Base-by-base conservation (phyloP, 2,329 filamentous ascomycete genomes). In the Drechmeria coniospora region DNA sequence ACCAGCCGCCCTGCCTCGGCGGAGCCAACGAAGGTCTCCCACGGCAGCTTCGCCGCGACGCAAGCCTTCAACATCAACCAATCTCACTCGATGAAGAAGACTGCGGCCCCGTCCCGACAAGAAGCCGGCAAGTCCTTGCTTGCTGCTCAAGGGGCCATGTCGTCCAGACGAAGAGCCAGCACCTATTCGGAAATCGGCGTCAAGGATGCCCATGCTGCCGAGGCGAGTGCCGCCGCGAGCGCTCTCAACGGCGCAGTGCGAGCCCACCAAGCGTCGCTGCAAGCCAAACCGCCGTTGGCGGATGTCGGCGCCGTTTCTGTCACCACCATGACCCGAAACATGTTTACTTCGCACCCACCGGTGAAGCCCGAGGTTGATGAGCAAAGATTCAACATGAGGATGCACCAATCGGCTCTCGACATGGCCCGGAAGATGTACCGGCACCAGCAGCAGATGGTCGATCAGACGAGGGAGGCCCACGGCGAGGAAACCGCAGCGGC, bases 401-500 rank as follows among this genome's bases (percentile, higher is more conserved):
- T 92, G 3, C 78, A 77, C 36, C 81, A 83, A 17, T 87, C 83
- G 13, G 83, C 86, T 3, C 61, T 93, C 3, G 81, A 79, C 8
- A 92, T 94, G 83, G 84, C 86, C 6, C 79, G 77, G 51, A 72
- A 78, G 40, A 87, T 93, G 74, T 93, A 84, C 46, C 68, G 61
- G 8, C 60, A 70, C 19, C 75, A 83, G 39, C 71, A 81, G 35
- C 68, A 65, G 34, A 65, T 64, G 34, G 59, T 67, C 2, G 66
- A 73, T 6, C 57, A 63, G 34, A 53, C 58, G 17, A 60, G 55
- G 36, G 57, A 57, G 28, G 44, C 44, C 2, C 49, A 61, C 8
- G 47, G 40, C 10, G 47, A 45, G 6, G 44, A 46, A 8, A 27
- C 34, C 9, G 42, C 54, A 34, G 38, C 48, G 3, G 21, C 34